Evolutionary conservation across 2,329 filamentous ascomycete species (phyloP), one percentile per base, ranked within the genome.

Genomic region (Uncinocarpus reesii): DNA sequence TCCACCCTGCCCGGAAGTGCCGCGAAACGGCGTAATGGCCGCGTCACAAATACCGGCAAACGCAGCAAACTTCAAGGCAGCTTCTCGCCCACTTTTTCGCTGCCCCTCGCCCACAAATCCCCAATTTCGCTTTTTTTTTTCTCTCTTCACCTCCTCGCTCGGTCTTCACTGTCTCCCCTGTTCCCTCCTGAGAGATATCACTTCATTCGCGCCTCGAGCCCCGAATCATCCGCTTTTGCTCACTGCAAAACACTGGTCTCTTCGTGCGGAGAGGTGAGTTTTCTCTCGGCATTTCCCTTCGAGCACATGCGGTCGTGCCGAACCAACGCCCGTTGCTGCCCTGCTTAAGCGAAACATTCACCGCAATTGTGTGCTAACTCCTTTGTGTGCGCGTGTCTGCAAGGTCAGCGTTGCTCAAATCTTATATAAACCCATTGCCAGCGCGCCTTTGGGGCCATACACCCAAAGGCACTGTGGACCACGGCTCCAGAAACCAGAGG

Each of bases 401-500:
- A 48, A 36, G 45, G 18, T 15, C 45, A 42, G 26, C 7, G 4
- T 42, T 13, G 5, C 28, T 13, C n/a, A 36, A 34, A 11, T 34
- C 31, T 20, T 31, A 16, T 48, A 48, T 47, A 47, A 47, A 47
- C 34, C 23, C 21, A 32, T n/a, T 21, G 46, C 15, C 26, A 47
- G 42, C 46, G 50, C 49, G 63, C 64, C 64, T 69, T 68, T 67
- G 65, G 64, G 43, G 59, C 58, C 53, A 52, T 51, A 31, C 36
- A 34, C 48, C 65, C 65, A 67, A 67, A 65, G 65, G 63, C 63
- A 55, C 52, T 50, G 54, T 55, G 58, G 63, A 67, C 51, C 56
- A 69, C 66, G 65, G 66, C 65, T 64, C 55, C 56, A 57, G 57
- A 54, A 65, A 61, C 63, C 62, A 58, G 54, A 11, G 20, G 41